A percentile compares a stretch with the other conserved stretches of the same genome.
Evolutionary conservation across 2,329 filamentous ascomycete genomes (phyloP).

Genomic region (Hypoxylon sp.): DNA sequence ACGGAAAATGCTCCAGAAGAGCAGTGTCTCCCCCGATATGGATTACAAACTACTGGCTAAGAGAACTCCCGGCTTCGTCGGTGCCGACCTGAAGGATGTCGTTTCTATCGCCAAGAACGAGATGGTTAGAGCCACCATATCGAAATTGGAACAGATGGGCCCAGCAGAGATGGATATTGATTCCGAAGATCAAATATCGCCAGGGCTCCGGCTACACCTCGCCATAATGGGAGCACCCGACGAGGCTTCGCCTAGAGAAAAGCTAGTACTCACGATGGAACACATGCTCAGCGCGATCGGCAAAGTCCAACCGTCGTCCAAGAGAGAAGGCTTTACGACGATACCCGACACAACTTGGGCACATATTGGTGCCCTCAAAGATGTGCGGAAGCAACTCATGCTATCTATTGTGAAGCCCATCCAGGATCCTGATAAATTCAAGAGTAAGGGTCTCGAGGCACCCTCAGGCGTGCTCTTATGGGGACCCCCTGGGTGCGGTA

Average conservation of each 20-base stretch:
- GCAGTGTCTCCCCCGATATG: constrained; percentile 74
- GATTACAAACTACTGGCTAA: constrained; percentile 81
- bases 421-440: constrained; percentile 81
- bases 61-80: constrained; percentile 91
- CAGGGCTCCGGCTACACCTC: constrained; percentile 39
- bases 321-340: constrained; percentile 93
- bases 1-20: constrained; percentile 74
- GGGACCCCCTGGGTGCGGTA: constrained; percentile 96
- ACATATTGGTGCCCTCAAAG: constrained; percentile 86
- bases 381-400: constrained; percentile 83
- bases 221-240: constrained; percentile 41
- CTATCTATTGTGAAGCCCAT: constrained; percentile 93
- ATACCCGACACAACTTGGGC: constrained; percentile 94
- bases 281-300: constrained; percentile 82
- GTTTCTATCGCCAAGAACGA: constrained; percentile 59
- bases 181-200: constrained; percentile 25
- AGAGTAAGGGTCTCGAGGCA: constrained; percentile 79
- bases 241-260: constrained; percentile 40
- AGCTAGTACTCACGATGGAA: constrained; percentile 58
- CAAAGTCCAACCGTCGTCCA: constrained; percentile 81
- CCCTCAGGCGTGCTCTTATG: constrained; percentile 92
- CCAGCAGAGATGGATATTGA: constrained; percentile 44
- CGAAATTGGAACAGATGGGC: constrained; percentile 43
- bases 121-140: constrained; percentile 49
- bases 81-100: constrained; percentile 83